Evolutionary conservation across 208 protist genomes (phyloP).

Genomic region (Acanthamoeba pearcei): DNA sequence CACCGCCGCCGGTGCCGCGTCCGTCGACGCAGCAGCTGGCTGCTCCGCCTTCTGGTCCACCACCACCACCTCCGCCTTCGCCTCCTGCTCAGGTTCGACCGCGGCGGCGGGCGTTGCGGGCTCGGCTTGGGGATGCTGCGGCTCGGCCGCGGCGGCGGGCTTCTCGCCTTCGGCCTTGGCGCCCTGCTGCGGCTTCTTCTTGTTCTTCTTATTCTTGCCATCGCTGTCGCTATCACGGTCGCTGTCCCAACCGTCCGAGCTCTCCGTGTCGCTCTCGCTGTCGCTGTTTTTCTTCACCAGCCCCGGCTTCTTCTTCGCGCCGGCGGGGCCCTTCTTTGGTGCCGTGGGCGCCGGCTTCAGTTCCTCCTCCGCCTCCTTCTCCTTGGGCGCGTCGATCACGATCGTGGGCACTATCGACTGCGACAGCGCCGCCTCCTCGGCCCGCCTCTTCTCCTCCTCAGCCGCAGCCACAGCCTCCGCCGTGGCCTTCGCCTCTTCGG

Average conservation of each 20-base stretch:
- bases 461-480: background rate
- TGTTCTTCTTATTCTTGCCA: background rate
- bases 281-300: slow-evolving; percentile 63
- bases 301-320: too few relatives aligned
- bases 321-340: too few relatives aligned
- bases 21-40: background rate
- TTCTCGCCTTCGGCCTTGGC: background rate
- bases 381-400: too few relatives aligned
- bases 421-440: too few relatives aligned
- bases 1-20: background rate
- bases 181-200: background rate
- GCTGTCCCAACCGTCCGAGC: slow-evolving; percentile 7
- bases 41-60: background rate
- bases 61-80: background rate
- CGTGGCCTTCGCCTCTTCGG: background rate
- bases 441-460: background rate
- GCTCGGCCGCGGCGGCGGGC: background rate
- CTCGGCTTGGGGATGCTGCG: background rate
- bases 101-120: background rate
- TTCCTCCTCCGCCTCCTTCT: too few relatives aligned
- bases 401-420: too few relatives aligned
- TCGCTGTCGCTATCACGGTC: background rate
- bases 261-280: slow-evolving; percentile 45
- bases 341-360: too few relatives aligned
- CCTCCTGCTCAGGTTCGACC: background rate